phyloP scores from a whole-genome alignment of 1,139 yeast species.

The Protomyces gravidus region DNA sequence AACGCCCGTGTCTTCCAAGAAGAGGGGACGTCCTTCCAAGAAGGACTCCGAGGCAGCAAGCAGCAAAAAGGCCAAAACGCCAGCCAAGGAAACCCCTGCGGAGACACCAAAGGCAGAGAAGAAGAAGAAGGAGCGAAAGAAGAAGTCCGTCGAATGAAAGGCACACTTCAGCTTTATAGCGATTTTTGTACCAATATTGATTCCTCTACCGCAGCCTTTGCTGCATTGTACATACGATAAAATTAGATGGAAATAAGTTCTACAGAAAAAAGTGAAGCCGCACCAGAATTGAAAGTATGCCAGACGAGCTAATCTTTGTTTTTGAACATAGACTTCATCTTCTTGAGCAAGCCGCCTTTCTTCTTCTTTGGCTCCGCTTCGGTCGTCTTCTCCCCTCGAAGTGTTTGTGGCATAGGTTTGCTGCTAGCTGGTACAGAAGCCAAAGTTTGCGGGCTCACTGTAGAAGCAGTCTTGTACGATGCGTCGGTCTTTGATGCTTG shows the following conservation, averaged over 20 bases:
- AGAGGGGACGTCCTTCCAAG: constrained; percentile 3
- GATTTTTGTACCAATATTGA: too few relatives aligned
- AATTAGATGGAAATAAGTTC: too few relatives aligned
- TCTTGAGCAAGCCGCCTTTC: constrained; percentile 16
- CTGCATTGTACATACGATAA: too few relatives aligned
- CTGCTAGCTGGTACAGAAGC: constrained; percentile 24
- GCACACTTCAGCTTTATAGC: too few relatives aligned
- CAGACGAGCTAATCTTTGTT: constrained; percentile 5
- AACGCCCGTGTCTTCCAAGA: constrained; percentile 11
- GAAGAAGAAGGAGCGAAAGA: constrained; percentile 27
- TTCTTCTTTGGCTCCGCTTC: constrained; percentile 10
- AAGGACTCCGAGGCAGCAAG: constrained; percentile 5
- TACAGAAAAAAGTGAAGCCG: background rate
- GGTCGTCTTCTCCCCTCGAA: constrained; percentile 4
- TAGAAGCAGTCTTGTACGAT: constrained; percentile 3
- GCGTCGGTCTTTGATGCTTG: background rate
- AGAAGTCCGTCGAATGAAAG: constrained; percentile 12
- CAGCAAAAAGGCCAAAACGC: constrained; percentile 2
- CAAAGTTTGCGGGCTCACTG: constrained; percentile 11
- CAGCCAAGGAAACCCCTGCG: background rate
- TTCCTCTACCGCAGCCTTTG: too few relatives aligned
- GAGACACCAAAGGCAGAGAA: constrained; percentile 30
- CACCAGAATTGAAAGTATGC: background rate
- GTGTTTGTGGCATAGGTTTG: constrained; percentile 10
- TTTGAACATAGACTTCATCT: constrained; percentile 18